A percentile compares a stretch with the other conserved stretches of the same genome.
phyloP scores from a whole-genome alignment of 1,284 basidiomycete species.

The Marasmius sp. region DNA sequence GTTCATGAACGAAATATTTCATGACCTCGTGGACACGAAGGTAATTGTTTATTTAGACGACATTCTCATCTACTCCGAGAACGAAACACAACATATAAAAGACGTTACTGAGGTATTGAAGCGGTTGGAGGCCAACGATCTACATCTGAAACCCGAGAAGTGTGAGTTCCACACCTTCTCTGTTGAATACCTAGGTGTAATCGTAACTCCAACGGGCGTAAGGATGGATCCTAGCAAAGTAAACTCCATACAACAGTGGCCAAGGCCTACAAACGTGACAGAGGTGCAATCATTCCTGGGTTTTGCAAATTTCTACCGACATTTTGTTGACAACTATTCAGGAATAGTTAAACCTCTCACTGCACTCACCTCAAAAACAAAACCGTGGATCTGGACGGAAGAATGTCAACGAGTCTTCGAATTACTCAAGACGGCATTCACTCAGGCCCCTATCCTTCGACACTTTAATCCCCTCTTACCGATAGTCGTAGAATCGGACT shows the following conservation, averaged over 20 bases:
- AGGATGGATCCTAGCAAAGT: neutral
- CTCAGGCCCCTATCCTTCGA: no score
- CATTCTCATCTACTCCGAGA: conserved; percentile 25
- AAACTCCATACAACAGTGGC: neutral
- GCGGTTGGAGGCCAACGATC: conserved; percentile 25
- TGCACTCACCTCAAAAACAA: neutral
- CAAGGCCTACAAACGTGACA: neutral
- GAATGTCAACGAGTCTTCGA: no score
- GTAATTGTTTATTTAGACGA: conserved; percentile 35
- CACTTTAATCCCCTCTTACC: no score
- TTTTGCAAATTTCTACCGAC: neutral
- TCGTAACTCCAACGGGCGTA: conserved; percentile 22
- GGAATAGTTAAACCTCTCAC: neutral
- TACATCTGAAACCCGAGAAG: conserved; percentile 38
- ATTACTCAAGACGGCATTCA: no score
- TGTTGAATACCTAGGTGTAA: conserved; percentile 41
- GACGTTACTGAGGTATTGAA: conserved; percentile 31
- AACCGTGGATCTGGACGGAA: neutral
- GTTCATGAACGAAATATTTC: conserved; percentile 39
- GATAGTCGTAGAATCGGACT: no score
- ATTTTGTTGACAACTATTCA: neutral
- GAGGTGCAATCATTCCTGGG: neutral
- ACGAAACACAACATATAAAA: conserved; percentile 15
- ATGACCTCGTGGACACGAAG: conserved; percentile 29
- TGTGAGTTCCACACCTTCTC: conserved; percentile 31